A percentile compares a stretch with the other conserved stretches of the same genome.
phyloP scores from a whole-genome alignment of 169 alveolate species.

The Sarcocystis neurona region DNA sequence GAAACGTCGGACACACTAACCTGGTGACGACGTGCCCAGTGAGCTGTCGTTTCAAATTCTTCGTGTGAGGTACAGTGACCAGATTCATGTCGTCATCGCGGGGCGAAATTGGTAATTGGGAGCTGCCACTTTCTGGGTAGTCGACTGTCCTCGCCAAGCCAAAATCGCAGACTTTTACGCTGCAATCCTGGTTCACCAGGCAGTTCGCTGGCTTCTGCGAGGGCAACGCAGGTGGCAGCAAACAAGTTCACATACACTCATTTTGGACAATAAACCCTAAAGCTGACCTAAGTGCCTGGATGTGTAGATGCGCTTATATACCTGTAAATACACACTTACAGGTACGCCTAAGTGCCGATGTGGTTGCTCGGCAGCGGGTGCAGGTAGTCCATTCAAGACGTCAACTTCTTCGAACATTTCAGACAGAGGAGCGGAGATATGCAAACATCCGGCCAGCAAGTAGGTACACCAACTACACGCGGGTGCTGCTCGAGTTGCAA shows the following conservation, averaged over 20 bases:
- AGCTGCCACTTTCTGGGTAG: constrained; percentile 39
- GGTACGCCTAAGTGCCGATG: background rate
- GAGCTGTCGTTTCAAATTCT: constrained; percentile 88
- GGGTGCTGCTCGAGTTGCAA: too few species aligned
- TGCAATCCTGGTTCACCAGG: constrained; percentile 96
- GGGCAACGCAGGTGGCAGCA: constrained; percentile 62
- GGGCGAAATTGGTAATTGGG: constrained; percentile 61
- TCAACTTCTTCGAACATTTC: too few species aligned
- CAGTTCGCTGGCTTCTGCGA: constrained; percentile 98
- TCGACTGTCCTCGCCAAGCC: constrained; percentile 92
- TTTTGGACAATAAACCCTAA: too few species aligned
- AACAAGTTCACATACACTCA: too few species aligned
- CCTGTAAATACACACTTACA: background rate
- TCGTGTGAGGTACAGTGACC: constrained; percentile 65
- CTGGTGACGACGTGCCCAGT: constrained; percentile 98
- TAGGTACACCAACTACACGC: too few species aligned
- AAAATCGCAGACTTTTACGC: constrained; percentile 97
- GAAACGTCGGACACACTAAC: background rate
- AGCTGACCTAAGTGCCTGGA: too few species aligned
- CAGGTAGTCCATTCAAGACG: too few species aligned
- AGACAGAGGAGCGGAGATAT: too few species aligned
- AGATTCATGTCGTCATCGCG: constrained; percentile 55
- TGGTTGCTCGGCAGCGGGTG: too few species aligned
- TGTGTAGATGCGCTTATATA: too few species aligned
- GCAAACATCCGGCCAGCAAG: too few species aligned